Evolutionary conservation across 2,329 filamentous ascomycete species (phyloP).

Genomic region (Monosporascus sp.): DNA sequence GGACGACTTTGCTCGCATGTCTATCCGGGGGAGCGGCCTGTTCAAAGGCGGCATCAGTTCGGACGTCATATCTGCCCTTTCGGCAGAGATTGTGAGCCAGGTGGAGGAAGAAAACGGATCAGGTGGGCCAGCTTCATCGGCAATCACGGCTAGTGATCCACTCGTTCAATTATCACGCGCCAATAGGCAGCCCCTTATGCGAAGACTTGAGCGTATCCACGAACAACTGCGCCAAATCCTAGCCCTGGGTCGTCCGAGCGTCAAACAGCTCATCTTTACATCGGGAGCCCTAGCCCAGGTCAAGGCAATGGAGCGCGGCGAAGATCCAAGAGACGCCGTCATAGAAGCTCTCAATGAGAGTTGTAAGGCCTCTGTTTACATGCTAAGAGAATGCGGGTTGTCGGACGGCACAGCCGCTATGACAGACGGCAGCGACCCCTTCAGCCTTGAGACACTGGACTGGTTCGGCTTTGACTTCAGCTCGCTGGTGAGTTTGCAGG

Average conservation of each 20-base stretch:
- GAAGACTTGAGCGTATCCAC: slow-evolving; percentile 8
- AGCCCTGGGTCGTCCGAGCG: slow-evolving; percentile 14
- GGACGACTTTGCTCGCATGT: slow-evolving; percentile 15
- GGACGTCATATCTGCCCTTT: slow-evolving; percentile 11
- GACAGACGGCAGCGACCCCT: slow-evolving; percentile 6
- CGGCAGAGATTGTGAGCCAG: slow-evolving; percentile 14
- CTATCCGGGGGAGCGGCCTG: slow-evolving; percentile 14
- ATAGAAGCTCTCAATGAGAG: slow-evolving; percentile 5
- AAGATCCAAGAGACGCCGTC: slow-evolving; percentile 2
- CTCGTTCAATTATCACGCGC: slow-evolving; percentile 8
- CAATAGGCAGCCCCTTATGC: slow-evolving; percentile 10
- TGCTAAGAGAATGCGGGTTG: slow-evolving; percentile 8
- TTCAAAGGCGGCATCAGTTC: slow-evolving; percentile 18
- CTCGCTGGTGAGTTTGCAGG: slow-evolving; percentile 7
- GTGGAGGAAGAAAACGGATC: slow-evolving; percentile 11
- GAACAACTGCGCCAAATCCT: slow-evolving; percentile 16
- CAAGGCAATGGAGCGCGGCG: slow-evolving; percentile 6
- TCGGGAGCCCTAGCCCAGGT: slow-evolving; percentile 16
- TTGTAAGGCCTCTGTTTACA: slow-evolving; percentile 2
- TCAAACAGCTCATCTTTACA: slow-evolving; percentile 17
- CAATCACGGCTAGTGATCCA: slow-evolving; percentile 3
- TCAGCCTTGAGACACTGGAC: slow-evolving; percentile 5
- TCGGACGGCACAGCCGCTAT: background rate
- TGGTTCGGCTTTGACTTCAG: slow-evolving; percentile 15
- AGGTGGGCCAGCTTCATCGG: background rate